Percentiles rank a stretch among this genome's conserved stretches.
Conservation (phyloP, 2,329 filamentous ascomycete genomes). For the Aureobasidium sp. region DNA sequence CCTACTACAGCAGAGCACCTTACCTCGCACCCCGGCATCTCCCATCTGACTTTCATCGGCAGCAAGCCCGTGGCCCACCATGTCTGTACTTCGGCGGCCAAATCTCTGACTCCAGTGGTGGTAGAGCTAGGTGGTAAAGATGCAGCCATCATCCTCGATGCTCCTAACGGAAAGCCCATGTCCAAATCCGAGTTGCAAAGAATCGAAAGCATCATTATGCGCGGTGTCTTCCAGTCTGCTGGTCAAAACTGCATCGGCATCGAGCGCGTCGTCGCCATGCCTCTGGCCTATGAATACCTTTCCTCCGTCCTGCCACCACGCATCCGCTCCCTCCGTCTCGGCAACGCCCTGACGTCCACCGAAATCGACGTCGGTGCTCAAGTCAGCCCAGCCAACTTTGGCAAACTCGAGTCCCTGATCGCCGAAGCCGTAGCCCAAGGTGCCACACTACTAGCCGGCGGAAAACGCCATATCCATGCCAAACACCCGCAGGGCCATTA, state of each 20-base stretch:
- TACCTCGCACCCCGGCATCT: conserved; percentile 75
- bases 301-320: conserved; percentile 64
- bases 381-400: conserved; percentile 73
- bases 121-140: conserved; percentile 95
- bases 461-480: conserved; percentile 64
- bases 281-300: conserved; percentile 67
- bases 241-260: conserved; percentile 98
- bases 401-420: conserved; percentile 69
- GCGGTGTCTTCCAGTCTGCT: conserved; percentile 88
- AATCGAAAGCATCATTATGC: conserved; percentile 75
- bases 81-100: conserved; percentile 80
- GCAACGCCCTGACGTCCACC: conserved; percentile 56
- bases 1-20: conserved; percentile 73
- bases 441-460: conserved; percentile 75
- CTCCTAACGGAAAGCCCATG: conserved; percentile 43
- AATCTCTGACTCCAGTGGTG: conserved; percentile 76
- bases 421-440: conserved; percentile 69
- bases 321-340: conserved; percentile 67
- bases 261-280: conserved; percentile 79
- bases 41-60: conserved; percentile 94
- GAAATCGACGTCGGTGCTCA: conserved; percentile 76
- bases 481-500: conserved; percentile 75
- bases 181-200: conserved; percentile 56
- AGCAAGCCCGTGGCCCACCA: conserved; percentile 79
- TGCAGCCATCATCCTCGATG: conserved; percentile 81